Evolutionary conservation across 305 asterid species (phyloP).

Genomic region (Fraxinus paxiana): DNA sequence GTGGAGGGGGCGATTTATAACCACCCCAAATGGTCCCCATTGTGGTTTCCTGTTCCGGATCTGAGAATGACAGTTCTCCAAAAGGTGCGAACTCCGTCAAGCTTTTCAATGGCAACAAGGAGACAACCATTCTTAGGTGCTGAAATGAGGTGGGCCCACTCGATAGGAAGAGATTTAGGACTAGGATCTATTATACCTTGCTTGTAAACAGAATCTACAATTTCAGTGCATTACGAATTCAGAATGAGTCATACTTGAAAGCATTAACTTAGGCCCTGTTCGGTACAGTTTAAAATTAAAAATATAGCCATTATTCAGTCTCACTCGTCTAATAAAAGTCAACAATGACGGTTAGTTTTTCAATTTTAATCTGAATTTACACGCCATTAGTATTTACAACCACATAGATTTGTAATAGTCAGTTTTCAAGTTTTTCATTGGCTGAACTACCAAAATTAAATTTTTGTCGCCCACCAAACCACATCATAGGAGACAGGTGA

Average conservation of each 20-base stretch:
- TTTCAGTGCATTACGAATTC: slow-evolving; percentile 35
- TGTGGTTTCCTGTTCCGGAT: slow-evolving; percentile 81
- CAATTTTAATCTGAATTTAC: too few relatives aligned
- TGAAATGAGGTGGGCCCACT: slow-evolving; percentile 96
- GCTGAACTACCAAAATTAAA: slow-evolving; percentile 15
- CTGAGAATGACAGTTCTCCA: slow-evolving; percentile 84
- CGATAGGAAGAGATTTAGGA: slow-evolving; percentile 52
- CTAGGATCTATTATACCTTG: slow-evolving; percentile 38
- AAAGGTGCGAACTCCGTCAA: slow-evolving; percentile 74
- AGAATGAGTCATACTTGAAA: slow-evolving; percentile 11
- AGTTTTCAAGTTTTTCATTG: neutral
- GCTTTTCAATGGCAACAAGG: slow-evolving; percentile 83
- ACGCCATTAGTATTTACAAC: neutral
- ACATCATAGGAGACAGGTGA: neutral
- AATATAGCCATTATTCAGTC: too few relatives aligned
- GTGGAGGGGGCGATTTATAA: slow-evolving; percentile 79
- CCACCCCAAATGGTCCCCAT: slow-evolving; percentile 85
- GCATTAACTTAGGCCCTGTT: neutral
- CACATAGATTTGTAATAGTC: neutral
- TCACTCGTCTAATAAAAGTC: too few relatives aligned
- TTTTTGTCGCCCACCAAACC: neutral
- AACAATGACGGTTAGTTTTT: too few relatives aligned
- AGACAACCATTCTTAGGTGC: slow-evolving; percentile 91
- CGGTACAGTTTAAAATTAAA: too few relatives aligned
- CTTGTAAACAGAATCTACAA: slow-evolving; percentile 34